A percentile compares a stretch with the other conserved stretches of the same genome.
Conservation (phyloP, 768 basidiomycete genomes). For the Roridomyces roridus region DNA sequence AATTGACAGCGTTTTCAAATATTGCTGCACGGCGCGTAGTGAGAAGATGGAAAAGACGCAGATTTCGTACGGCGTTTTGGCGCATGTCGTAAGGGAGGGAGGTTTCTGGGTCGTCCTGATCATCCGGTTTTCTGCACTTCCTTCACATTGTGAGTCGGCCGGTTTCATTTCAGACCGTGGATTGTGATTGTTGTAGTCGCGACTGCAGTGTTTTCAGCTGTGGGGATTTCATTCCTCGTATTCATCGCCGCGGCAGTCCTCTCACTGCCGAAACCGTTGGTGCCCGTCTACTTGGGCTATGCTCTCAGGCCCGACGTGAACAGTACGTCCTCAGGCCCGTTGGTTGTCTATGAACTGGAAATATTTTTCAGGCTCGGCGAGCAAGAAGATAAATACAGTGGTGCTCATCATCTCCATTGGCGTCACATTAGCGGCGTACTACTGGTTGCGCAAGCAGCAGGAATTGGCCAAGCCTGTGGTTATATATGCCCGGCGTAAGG, state of each 20-base stretch:
- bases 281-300: conserved; percentile 90
- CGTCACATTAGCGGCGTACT: conserved; percentile 75
- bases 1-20: conserved; percentile 57
- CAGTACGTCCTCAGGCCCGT: conserved; percentile 39
- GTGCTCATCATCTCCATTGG: conserved; percentile 71
- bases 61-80: conserved; percentile 41
- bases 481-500: conserved; percentile 72
- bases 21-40: conserved; percentile 56
- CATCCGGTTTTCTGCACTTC: conserved; percentile 52
- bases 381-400: conserved; percentile 68
- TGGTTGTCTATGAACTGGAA: conserved; percentile 30
- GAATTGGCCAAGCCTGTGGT: conserved; percentile 67
- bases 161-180: too few species aligned
- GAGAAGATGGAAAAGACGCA: conserved; percentile 50
- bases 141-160: conserved; percentile 23
- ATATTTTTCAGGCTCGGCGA: too few species aligned
- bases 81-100: conserved; percentile 64
- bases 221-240: conserved; percentile 81
- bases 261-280: conserved; percentile 87
- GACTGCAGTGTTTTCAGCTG: conserved; percentile 85
- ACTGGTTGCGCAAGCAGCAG: conserved; percentile 37
- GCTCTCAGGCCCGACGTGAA: conserved; percentile 58
- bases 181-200: conserved; percentile 73
- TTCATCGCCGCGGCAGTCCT: conserved; percentile 81
- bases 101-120: conserved; percentile 67